Percentiles rank a stretch among this genome's conserved stretches.
phyloP scores from a whole-genome alignment of 2,329 filamentous ascomycete species.

The Massarina eburnea region DNA sequence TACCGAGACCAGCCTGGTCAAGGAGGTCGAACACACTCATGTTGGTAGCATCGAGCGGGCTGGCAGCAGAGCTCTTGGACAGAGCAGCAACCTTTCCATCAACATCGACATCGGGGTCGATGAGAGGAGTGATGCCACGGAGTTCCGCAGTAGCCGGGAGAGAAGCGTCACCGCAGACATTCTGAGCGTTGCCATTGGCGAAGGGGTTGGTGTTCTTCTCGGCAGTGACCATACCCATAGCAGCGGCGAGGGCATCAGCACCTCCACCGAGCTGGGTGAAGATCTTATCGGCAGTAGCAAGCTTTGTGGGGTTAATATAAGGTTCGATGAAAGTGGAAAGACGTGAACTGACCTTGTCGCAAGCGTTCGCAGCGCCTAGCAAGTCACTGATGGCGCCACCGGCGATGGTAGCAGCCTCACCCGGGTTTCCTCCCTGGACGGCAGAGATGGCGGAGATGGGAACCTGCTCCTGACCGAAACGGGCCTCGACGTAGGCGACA shows the following conservation, averaged over 20 bases:
- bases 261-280: constrained; percentile 62
- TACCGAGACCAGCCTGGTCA: constrained; percentile 62
- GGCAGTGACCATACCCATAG: constrained; percentile 64
- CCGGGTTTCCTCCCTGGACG: constrained; percentile 58
- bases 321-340: background rate
- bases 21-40: constrained; percentile 67
- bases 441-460: constrained; percentile 58
- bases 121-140: constrained; percentile 66
- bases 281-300: constrained; percentile 66
- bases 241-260: constrained; percentile 62
- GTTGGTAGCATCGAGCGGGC: constrained; percentile 62
- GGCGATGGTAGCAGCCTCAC: constrained; percentile 64
- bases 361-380: constrained; percentile 66
- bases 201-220: constrained; percentile 77
- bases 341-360: constrained; percentile 55
- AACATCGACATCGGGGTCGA: constrained; percentile 65
- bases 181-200: constrained; percentile 57
- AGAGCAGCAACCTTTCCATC: constrained; percentile 63
- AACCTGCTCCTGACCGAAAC: constrained; percentile 66
- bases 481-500: constrained; percentile 41
- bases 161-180: constrained; percentile 64
- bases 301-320: constrained; percentile 45
- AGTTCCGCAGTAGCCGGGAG: constrained; percentile 64
- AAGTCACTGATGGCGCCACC: constrained; percentile 64
- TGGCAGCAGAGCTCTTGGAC: constrained; percentile 54